These are phyloP conservation scores for Henckelia pumila DNA, from an alignment of 257 asterid genomes.

Conservation along the genomic window DNA sequence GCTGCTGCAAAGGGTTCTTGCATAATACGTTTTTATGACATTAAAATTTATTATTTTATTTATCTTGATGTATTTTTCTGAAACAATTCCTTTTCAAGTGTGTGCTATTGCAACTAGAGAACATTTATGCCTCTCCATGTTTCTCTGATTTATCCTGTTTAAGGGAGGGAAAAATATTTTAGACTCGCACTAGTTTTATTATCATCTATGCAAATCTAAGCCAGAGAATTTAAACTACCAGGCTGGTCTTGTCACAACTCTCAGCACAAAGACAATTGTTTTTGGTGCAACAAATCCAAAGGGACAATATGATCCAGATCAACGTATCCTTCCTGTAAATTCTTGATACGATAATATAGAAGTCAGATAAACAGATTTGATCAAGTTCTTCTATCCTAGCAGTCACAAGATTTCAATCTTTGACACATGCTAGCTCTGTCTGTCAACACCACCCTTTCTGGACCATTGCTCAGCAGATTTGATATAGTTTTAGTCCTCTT, in stretches of 20 bases:
- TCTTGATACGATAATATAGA: constrained; percentile 9
- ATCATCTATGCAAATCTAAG: constrained; percentile 10
- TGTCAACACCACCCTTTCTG: constrained; percentile 96
- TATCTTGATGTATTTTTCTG: too few species aligned
- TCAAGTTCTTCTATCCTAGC: constrained; percentile 9
- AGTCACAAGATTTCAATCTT: constrained; percentile 32
- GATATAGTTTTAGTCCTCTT: constrained; percentile 92
- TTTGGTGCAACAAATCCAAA: constrained; percentile 99
- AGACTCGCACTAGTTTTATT: constrained; percentile 2
- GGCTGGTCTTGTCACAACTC: constrained; percentile 99
- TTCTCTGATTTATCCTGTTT: constrained; percentile 1
- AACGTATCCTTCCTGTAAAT: constrained; percentile 60
- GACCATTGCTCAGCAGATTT: constrained; percentile 92
- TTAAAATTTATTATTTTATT: background rate
- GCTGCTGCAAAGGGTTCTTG: constrained; percentile 9
- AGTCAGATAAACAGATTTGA: constrained; percentile 2
- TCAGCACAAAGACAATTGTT: constrained; percentile 87
- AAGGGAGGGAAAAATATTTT: background rate
- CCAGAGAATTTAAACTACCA: constrained; percentile 32
- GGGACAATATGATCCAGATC: constrained; percentile 96
- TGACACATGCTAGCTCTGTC: constrained; percentile 67
- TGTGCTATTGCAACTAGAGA: background rate
- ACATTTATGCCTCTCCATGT: background rate
- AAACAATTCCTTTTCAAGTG: constrained; percentile 6
- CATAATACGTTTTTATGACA: constrained; percentile 15